Conservation (phyloP, 2,329 filamentous ascomycete species). For the Bertia moriformis region DNA sequence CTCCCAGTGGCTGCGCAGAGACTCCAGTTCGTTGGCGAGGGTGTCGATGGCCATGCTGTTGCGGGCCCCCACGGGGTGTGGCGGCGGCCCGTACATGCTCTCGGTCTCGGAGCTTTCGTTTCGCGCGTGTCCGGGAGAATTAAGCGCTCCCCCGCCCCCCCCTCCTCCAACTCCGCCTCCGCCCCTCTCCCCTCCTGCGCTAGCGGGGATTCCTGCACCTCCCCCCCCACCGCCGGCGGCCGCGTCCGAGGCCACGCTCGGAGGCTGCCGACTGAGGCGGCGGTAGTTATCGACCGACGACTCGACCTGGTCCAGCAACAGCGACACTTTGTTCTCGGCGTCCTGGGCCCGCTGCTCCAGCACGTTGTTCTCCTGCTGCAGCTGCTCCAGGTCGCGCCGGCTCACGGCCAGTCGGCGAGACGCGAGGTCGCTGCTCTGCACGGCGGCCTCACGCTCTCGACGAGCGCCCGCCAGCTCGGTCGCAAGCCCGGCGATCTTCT, state of each 20-base stretch:
- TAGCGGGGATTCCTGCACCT: constrained; percentile 17
- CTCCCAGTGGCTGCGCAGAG: constrained; percentile 83
- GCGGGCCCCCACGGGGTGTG: constrained; percentile 25
- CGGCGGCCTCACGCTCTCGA: constrained; percentile 53
- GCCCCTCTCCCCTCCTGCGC: no score
- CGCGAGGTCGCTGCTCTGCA: constrained; percentile 35
- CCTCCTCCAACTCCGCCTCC: no score
- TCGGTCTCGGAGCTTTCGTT: constrained; percentile 44
- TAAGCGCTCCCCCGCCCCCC: no score
- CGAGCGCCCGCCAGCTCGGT: constrained; percentile 53
- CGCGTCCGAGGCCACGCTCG: constrained; percentile 35
- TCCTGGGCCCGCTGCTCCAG: constrained; percentile 76
- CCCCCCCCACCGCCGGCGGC: constrained; percentile 16
- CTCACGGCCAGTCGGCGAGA: constrained; percentile 40
- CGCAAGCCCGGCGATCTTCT: constrained; percentile 53
- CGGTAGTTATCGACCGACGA: constrained; percentile 92
- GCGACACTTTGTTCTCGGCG: constrained; percentile 82
- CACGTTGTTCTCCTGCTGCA: constrained; percentile 67
- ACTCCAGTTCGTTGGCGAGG: constrained; percentile 81
- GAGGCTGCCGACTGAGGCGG: constrained; percentile 50
- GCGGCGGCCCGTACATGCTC: constrained; percentile 44
- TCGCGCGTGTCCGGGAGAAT: constrained; percentile 29
- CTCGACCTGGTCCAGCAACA: constrained; percentile 88
- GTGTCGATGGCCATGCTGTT: constrained; percentile 68
- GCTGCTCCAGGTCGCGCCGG: constrained; percentile 59